Evolutionary conservation across 495 filamentous ascomycete genomes (phyloP), one percentile per base, ranked within the genome.

Genomic region (Staphylotrichum tortipilum): DNA sequence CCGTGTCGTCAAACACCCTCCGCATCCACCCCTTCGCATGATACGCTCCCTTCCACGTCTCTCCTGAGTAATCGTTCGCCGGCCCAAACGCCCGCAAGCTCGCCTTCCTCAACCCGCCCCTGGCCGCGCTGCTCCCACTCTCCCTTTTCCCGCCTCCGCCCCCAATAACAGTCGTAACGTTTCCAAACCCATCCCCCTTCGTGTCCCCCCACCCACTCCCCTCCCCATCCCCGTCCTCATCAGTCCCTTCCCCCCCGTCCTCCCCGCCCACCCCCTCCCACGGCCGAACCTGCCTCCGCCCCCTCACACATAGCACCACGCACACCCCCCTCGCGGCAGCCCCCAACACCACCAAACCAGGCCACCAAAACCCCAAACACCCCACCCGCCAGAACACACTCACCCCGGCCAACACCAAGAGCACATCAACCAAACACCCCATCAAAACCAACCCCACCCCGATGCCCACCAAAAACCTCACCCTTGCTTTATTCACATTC

Each of bases 231-330:
- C 15, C 34, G 9, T 6, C 34, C 17, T 36, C n/a, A 36, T 18
- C 6, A 36, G 1, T 17, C 18, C 28, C 41, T 2, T 2, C 41
- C 11, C 17, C 26, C 11, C 10, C 41, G 31, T 2, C 17, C 7
- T 10, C 21, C 7, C 17, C 36, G 4, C 3, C 36, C 36, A 22
- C 33, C 31, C 41, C 36, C 60, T 87, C 84, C 84, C 84, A 88
- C 0, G 84, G 82, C 9, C 79, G 75, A 1, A 86, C 63, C 58
- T 85, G 81, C 15, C 81, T 75, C 52, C 71, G 74, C 55, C 81
- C 74, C 17, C 49, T 39, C n/a, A 36, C 74, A 56, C 84, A 78
- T 1, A 86, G 65, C 45, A 71, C 79, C 58, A 44, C 1, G 22
- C 41, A 44, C 8, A 44, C 41, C 26, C 41, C 26, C 26, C 78